Base-by-base conservation (phyloP, 129 eudicot species). In the Chrysanthemum makinoi region DNA sequence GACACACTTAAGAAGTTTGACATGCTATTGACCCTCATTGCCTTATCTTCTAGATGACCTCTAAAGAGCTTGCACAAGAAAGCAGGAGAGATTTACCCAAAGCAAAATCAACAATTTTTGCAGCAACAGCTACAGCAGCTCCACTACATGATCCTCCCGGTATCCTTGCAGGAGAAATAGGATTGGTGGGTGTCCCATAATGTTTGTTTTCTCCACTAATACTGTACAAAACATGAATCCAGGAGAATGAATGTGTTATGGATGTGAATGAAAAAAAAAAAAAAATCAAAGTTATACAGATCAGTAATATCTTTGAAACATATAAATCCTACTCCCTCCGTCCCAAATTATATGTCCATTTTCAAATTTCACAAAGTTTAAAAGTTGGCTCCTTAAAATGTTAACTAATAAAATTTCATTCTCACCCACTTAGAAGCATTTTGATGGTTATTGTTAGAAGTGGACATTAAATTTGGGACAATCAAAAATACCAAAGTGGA, bases 91-190 rank as follows among this genome's bases (percentile, higher is more conserved):
- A 11, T 88, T 66, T 78, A 89, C 98, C 98, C 71, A 94, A 62
- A 62, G 95, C 84, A 62, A 94, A 89, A 72, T 94, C 96, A 82
- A 82, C 98, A 39, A 89, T 77, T 63, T 84, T 80, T 33, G 98
- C 95, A 80, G 98, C 90, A 10, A 94, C 97, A 67, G 93, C 92
- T 16, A 94, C 98, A 78, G 98, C 95, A 80, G 96, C 90, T 57
- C 98, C 98, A 82, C 98, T 83, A 55, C 89, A 94, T 65, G 98
- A 82, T 49, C 98, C 98, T 74, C 98, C 98, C 18, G 98, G 96
- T 68, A 89, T 56, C 64, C 89, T 84, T 56, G 86, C 81, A 73
- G 86, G 86, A 77, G 91, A 81, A 66, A 83, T 70, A 30, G 96
- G 93, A 80, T 94, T 94, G 54, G 89, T 87, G 33, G 99, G 97